A percentile compares a stretch with the other conserved stretches of the same genome.
Conservation (phyloP, 164 flowering plant species). For the Magnolia sinica region DNA sequence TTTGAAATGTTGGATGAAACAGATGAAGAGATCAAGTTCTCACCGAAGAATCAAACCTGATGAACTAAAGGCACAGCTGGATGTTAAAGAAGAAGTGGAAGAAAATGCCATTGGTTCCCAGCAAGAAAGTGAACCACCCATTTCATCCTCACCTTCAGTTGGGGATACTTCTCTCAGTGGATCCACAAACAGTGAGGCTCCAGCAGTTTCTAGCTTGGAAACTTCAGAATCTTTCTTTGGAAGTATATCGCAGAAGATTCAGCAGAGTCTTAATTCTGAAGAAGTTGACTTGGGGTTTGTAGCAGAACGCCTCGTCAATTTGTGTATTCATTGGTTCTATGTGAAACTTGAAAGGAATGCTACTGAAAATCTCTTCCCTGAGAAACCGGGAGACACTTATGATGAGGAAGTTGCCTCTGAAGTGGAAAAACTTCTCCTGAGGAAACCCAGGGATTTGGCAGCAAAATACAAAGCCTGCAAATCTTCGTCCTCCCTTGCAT, state of each 20-base stretch:
- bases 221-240: conserved; percentile 32
- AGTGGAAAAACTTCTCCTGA: conserved; percentile 44
- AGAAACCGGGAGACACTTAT: conserved; percentile 21
- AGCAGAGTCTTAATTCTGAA: conserved; percentile 53
- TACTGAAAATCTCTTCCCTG: conserved; percentile 21
- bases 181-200: conserved; percentile 31
- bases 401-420: conserved; percentile 31
- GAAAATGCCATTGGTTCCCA: conserved; percentile 18
- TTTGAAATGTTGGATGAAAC: conserved; percentile 91
- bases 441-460: conserved; percentile 65
- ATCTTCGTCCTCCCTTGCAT: conserved; percentile 19
- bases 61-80: conserved; percentile 16
- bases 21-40: conserved; percentile 34
- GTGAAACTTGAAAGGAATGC: conserved; percentile 27
- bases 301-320: conserved; percentile 69
- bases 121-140: conserved; percentile 39
- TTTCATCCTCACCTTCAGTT: conserved; percentile 33
- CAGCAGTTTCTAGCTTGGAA: conserved; percentile 31
- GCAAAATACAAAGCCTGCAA: conserved; percentile 32
- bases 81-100: conserved; percentile 23
- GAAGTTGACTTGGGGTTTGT: conserved; percentile 68
- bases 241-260: conserved; percentile 49
- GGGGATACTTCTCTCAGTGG: conserved; percentile 34
- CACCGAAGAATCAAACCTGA: conserved; percentile 1
- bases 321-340: conserved; percentile 48